These are phyloP conservation scores for Crassisporium funariophilum DNA, from an alignment of 768 basidiomycete species.

Conservation along the genomic window DNA sequence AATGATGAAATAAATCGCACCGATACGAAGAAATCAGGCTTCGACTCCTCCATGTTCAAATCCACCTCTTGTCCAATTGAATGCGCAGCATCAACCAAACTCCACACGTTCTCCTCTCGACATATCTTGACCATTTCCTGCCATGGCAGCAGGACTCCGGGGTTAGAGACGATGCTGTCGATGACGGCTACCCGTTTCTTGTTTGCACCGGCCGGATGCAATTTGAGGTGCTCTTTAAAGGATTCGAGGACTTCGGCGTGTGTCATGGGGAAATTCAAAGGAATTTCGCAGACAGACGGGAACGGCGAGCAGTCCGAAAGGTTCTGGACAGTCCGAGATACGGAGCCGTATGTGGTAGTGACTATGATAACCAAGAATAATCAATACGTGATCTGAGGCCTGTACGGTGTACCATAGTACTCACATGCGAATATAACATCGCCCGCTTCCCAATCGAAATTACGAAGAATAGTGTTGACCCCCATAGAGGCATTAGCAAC, in stretches of 20 bases:
- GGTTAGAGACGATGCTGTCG: conserved; percentile 65
- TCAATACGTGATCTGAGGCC: neutral
- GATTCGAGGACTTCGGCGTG: conserved; percentile 54
- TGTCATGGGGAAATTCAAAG: conserved; percentile 56
- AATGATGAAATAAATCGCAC: conserved; percentile 36
- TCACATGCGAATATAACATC: conserved; percentile 69
- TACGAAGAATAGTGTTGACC: conserved; percentile 65
- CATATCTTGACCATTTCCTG: conserved; percentile 68
- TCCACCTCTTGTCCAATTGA: conserved; percentile 71
- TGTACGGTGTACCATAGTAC: conserved; percentile 26
- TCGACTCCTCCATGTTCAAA: conserved; percentile 53
- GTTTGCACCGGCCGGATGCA: conserved; percentile 40
- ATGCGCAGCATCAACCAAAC: conserved; percentile 82
- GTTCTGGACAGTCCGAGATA: conserved; percentile 53
- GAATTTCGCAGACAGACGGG: conserved; percentile 51
- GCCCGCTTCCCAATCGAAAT: conserved; percentile 63
- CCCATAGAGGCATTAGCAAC: conserved; percentile 66
- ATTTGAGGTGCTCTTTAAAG: conserved; percentile 43
- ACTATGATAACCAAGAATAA: conserved; percentile 24
- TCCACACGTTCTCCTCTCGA: conserved; percentile 61
- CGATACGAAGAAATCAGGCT: conserved; percentile 77
- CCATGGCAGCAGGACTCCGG: conserved; percentile 78
- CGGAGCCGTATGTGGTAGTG: conserved; percentile 53
- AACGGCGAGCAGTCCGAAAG: conserved; percentile 57
- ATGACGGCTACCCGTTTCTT: conserved; percentile 64